A percentile compares a stretch with the other conserved stretches of the same genome.
Evolutionary conservation across 352 stramenopile species (phyloP).

Genomic region (Lagenidium giganteum): DNA sequence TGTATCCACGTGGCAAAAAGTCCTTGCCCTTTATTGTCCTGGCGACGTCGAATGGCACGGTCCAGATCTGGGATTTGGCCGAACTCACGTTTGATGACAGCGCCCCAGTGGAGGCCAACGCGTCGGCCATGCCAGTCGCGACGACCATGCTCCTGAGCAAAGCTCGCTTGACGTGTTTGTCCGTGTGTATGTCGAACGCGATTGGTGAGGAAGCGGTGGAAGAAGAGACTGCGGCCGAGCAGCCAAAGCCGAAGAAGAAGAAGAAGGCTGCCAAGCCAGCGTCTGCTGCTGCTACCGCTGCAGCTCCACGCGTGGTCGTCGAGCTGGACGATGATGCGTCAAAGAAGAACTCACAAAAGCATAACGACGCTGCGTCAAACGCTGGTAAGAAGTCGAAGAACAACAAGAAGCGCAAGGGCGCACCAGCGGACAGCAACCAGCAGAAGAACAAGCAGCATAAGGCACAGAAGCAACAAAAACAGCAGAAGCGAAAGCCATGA

Average conservation of each 20-base stretch:
- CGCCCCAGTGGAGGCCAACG: conserved; percentile 54
- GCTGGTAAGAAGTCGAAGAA: no score
- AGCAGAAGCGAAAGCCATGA: no score
- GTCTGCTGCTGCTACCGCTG: conserved; percentile 17
- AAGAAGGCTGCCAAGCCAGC: conserved; percentile 8
- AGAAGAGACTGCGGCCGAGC: conserved; percentile 13
- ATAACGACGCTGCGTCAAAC: no score
- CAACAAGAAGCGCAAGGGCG: no score
- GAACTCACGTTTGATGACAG: conserved; percentile 47
- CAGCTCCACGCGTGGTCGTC: conserved; percentile 58
- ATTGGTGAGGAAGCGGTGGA: conserved; percentile 3
- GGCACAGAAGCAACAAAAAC: no score
- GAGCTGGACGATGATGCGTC: conserved; percentile 50
- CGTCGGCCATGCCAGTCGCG: conserved; percentile 38
- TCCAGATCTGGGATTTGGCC: conserved; percentile 79
- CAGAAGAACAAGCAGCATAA: no score
- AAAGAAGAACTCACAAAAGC: no score
- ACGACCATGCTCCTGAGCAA: conserved; percentile 70
- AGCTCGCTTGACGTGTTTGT: conserved; percentile 70
- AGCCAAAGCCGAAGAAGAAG: conserved; percentile 47
- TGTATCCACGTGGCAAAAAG: conserved; percentile 56
- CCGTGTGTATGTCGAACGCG: conserved; percentile 40
- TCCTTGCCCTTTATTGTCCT: conserved; percentile 65
- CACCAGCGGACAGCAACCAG: no score
- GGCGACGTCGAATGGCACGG: conserved; percentile 63